These are phyloP conservation scores for Trifolium dubium DNA, from an alignment of 306 rosid genomes.

Conservation along the genomic window DNA sequence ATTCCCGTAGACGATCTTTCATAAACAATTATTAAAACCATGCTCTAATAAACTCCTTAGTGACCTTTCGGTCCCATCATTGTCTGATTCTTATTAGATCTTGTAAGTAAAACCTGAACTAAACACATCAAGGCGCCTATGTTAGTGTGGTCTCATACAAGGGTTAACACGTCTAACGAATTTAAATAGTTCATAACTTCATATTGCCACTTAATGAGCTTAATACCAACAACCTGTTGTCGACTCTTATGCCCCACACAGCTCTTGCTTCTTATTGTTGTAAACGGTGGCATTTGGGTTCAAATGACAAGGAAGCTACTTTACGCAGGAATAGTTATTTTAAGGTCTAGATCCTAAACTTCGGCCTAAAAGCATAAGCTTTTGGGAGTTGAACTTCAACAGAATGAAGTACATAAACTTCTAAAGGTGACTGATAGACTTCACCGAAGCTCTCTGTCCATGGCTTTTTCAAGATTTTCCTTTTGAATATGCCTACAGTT, in stretches of 20 bases:
- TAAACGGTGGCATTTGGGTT: neutral
- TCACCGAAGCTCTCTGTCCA: neutral
- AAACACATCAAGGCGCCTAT: slow-evolving; percentile 23
- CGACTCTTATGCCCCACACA: neutral
- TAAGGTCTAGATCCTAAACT: neutral
- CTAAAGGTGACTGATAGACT: neutral
- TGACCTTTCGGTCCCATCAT: slow-evolving; percentile 1
- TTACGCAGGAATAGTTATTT: slow-evolving; percentile 12
- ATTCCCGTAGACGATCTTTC: neutral
- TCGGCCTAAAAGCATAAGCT: slow-evolving; percentile 3
- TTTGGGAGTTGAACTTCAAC: slow-evolving; percentile 5
- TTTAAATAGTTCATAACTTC: neutral
- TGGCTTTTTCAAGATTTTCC: slow-evolving; percentile 3
- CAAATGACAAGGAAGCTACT: neutral
- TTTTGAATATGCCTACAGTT: slow-evolving; percentile 7
- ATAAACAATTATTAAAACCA: slow-evolving; percentile 15
- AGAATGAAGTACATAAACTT: neutral
- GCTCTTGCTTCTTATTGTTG: slow-evolving; percentile 1
- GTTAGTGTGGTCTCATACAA: slow-evolving; percentile 12
- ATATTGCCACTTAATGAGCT: neutral
- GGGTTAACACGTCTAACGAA: slow-evolving; percentile 8
- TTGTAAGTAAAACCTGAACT: slow-evolving; percentile 31
- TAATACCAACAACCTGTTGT: too few species aligned
- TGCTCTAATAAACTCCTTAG: slow-evolving; percentile 14
- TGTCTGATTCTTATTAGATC: neutral